Conservation (phyloP, 805 yeast species). For the Komagataella ulmi region DNA sequence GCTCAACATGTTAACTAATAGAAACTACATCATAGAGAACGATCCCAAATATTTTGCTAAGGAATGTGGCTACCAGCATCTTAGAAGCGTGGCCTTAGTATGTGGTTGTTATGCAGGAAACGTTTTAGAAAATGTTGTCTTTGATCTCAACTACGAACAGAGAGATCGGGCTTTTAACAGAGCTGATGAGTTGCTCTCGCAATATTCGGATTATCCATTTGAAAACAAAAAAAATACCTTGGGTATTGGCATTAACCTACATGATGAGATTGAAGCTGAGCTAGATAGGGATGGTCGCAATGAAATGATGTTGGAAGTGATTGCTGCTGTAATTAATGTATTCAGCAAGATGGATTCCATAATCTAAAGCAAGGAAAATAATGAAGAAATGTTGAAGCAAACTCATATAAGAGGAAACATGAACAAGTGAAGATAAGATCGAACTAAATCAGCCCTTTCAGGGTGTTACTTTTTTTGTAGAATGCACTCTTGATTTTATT, state of each 20-base stretch:
- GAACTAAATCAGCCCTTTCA: background rate
- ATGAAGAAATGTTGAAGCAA: background rate
- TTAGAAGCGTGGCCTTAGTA: conserved; percentile 72
- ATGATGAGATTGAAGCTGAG: conserved; percentile 33
- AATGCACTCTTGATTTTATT: background rate
- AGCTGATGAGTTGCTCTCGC: conserved; percentile 83
- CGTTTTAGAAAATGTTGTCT: conserved; percentile 81
- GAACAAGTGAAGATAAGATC: background rate
- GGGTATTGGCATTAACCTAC: conserved; percentile 63
- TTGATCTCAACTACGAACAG: conserved; percentile 66
- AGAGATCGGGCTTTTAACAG: conserved; percentile 87
- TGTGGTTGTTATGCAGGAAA: conserved; percentile 93
- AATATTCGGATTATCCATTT: conserved; percentile 82
- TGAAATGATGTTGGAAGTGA: conserved; percentile 70
- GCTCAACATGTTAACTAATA: conserved; percentile 51
- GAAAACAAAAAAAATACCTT: conserved; percentile 37
- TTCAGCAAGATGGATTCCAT: conserved; percentile 89
- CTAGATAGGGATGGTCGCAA: conserved; percentile 31
- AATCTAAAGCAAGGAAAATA: conserved; percentile 25
- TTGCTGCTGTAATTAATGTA: conserved; percentile 86
- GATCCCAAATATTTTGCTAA: conserved; percentile 58
- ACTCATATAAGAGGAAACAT: background rate
- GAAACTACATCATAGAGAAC: conserved; percentile 46
- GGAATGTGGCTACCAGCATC: conserved; percentile 48
- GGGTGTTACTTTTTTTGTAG: conserved; percentile 1